Evolutionary conservation across 106 monocot species (phyloP).

Genomic region (Platanthera zijinensis): DNA sequence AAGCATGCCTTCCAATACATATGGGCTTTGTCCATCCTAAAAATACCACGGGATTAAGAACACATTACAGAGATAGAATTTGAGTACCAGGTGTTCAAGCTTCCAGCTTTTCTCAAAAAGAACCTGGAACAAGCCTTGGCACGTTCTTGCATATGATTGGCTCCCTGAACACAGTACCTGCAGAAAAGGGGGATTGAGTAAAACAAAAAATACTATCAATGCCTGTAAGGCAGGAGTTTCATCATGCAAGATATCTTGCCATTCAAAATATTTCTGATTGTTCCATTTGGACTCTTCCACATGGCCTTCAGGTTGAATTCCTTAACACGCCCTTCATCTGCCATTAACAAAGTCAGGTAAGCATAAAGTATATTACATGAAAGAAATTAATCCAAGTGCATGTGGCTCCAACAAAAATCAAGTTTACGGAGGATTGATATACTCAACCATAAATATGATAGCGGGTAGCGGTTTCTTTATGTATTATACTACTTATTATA

Average conservation of each 20-base stretch:
- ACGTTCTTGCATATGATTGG: slow-evolving; percentile 60
- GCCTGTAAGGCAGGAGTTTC: background rate
- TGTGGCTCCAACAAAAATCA: no score
- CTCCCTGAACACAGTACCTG: slow-evolving; percentile 68
- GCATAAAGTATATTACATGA: no score
- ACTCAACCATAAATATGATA: no score
- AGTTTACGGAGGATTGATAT: no score
- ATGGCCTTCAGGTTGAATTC: slow-evolving; percentile 61
- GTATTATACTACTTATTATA: no score
- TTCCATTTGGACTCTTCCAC: slow-evolving; percentile 70
- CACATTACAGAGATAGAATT: background rate
- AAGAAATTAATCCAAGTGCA: no score
- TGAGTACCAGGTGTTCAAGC: background rate
- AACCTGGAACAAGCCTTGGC: slow-evolving; percentile 55
- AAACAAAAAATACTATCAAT: background rate
- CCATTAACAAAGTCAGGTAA: background rate
- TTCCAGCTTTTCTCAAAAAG: background rate
- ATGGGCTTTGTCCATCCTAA: slow-evolving; percentile 60
- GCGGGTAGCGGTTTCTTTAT: no score
- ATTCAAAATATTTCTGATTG: slow-evolving; percentile 63
- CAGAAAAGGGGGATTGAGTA: background rate
- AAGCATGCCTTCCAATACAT: slow-evolving; percentile 66
- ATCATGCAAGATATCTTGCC: slow-evolving; percentile 12
- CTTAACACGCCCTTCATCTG: slow-evolving; percentile 53
- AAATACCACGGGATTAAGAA: slow-evolving; percentile 1